These are phyloP conservation scores for Wickerhamiella hasegawae DNA, from an alignment of 805 yeast genomes.

Conservation along the genomic window DNA sequence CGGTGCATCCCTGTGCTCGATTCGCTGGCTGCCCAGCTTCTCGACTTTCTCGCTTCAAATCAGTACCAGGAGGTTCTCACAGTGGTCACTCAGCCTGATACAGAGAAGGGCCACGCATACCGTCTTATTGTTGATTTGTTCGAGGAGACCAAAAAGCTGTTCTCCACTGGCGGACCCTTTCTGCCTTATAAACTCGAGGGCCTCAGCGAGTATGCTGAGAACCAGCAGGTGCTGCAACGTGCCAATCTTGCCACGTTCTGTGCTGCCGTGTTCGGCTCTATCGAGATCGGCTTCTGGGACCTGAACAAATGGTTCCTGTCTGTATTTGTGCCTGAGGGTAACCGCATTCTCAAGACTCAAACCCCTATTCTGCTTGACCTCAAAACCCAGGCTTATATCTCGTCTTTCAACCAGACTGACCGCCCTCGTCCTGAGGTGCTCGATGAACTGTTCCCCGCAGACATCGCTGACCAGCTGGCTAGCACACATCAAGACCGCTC, in stretches of 20 bases:
- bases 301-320: constrained; percentile 73
- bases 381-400: constrained; percentile 88
- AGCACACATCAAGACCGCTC: constrained; percentile 14
- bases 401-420: constrained; percentile 53
- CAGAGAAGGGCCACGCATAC: constrained; percentile 43
- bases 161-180: constrained; percentile 19
- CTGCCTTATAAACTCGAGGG: constrained; percentile 8
- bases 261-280: constrained; percentile 70
- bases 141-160: constrained; percentile 59
- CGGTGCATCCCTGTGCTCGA: constrained; percentile 50
- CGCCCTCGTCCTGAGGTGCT: constrained; percentile 50
- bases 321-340: constrained; percentile 59
- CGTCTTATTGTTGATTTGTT: constrained; percentile 58
- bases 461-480: constrained; percentile 27
- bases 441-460: constrained; percentile 54
- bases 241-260: constrained; percentile 79
- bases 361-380: constrained; percentile 68
- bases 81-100: constrained; percentile 48
- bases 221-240: constrained; percentile 42
- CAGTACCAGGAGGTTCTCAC: constrained; percentile 64
- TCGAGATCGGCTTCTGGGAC: constrained; percentile 76
- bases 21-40: constrained; percentile 64
- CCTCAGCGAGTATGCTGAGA: constrained; percentile 20
- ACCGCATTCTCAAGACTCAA: constrained; percentile 58
- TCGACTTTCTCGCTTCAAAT: constrained; percentile 46